Conservation (phyloP, 1,284 basidiomycete genomes). For the Spongiforma sp. region DNA sequence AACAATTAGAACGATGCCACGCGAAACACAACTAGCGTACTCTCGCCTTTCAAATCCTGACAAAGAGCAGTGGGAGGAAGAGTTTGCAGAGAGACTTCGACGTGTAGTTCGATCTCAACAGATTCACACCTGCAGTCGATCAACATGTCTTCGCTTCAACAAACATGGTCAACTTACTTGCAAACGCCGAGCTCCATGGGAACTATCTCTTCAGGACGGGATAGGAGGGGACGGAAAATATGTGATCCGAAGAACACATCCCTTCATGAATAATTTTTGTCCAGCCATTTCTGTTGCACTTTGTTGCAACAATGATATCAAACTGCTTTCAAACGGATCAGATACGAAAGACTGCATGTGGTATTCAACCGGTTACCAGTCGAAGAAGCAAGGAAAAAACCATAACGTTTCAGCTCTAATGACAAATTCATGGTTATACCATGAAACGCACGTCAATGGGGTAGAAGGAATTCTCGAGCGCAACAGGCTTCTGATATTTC, state of each 20-base stretch:
- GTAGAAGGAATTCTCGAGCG: background rate
- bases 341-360: slow-evolving; percentile 30
- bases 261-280: background rate
- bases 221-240: background rate
- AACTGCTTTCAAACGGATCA: slow-evolving; percentile 32
- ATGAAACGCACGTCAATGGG: background rate
- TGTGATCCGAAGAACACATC: background rate
- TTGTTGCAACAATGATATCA: slow-evolving; percentile 37
- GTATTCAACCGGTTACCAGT: slow-evolving; percentile 36
- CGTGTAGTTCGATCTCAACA: slow-evolving; percentile 10
- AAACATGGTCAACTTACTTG: slow-evolving; percentile 5
- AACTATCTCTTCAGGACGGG: background rate
- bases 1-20: background rate
- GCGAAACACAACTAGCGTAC: slow-evolving; percentile 8
- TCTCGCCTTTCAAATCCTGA: background rate
- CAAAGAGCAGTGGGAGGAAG: background rate
- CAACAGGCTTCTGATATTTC: slow-evolving; percentile 2
- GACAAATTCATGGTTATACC: slow-evolving; percentile 1
- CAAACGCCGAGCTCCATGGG: slow-evolving; percentile 10
- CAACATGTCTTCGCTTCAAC: slow-evolving; percentile 5
- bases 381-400: slow-evolving; percentile 34
- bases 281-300: slow-evolving; percentile 10
- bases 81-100: background rate
- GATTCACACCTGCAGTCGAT: slow-evolving; percentile 6
- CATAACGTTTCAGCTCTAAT: slow-evolving; percentile 19